Base-by-base conservation (phyloP, 352 stramenopile genomes). In the Pythium brassicae region DNA sequence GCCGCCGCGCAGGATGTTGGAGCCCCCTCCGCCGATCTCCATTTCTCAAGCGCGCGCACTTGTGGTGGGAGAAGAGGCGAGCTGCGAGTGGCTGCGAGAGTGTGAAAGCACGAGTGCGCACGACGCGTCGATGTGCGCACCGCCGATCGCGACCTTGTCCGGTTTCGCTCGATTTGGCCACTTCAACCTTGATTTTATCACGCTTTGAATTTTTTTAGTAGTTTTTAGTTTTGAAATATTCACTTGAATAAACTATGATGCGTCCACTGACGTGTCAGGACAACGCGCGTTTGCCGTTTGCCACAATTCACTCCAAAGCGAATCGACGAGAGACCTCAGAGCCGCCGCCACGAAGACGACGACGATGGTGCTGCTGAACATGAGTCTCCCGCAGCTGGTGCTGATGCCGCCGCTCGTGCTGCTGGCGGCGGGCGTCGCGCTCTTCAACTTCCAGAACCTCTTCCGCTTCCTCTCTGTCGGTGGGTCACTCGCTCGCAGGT, bases 361-460 rank as follows among this genome's bases (percentile, higher is more conserved):
- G 11, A 26, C 40, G 55, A 57, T 53, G 55, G 76, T 81, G 72
- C 66, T 82, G 47, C 63, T 83, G 51, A 68, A 69, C 51, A 22
- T 80, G 68, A 74, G 63, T 43, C 48, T 86, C 25, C 65, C 77
- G 47, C 78, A 93, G 53, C 61, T 90, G 44, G 64, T 90, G 54
- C 65, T 93, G 55, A 61, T 92, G 68, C 81, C 83, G 65, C 75
- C 81, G 50, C 50, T 89, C 55, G 59, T 92, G 71, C 69, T 92
- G 52, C 37, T 93, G 29, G 65, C 73, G 15, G 75, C 81, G 55
- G 72, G 69, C 25, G 61, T 92, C 22, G 73, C 81, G 73, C 78
- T 93, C 55, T 87, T 88, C 55, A 84, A 81, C 66, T 93, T 92
- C 69, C 82, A 93, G 69, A 85, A 84, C 44, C 61, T 85, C 48